A percentile compares a stretch with the other conserved stretches of the same genome.
phyloP scores from a whole-genome alignment of 805 yeast species.

The Ogataea kodamae region DNA sequence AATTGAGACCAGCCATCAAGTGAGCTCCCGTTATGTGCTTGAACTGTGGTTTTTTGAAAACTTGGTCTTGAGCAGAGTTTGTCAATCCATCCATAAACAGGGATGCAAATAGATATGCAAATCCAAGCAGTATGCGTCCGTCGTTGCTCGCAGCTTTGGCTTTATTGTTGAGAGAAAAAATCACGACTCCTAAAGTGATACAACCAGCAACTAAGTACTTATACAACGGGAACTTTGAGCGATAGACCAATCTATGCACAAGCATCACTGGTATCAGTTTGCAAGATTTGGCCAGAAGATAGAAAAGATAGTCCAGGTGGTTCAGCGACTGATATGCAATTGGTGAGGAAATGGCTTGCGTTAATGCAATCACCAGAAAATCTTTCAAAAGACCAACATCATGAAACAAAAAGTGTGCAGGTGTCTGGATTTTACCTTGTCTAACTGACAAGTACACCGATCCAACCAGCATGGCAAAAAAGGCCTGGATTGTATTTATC shows the following conservation, averaged over 20 bases:
- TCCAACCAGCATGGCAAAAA: constrained; percentile 71
- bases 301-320: constrained; percentile 84
- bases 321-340: constrained; percentile 72
- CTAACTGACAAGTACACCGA: constrained; percentile 47
- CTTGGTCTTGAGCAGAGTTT: constrained; percentile 87
- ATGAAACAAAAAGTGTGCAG: constrained; percentile 34
- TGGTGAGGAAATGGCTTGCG: constrained; percentile 82
- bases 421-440: constrained; percentile 28
- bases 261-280: constrained; percentile 92
- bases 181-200: constrained; percentile 80
- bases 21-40: constrained; percentile 71
- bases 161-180: constrained; percentile 53
- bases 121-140: constrained; percentile 51
- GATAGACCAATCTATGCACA: constrained; percentile 69
- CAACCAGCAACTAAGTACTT: constrained; percentile 73
- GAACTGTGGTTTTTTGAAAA: constrained; percentile 50
- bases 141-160: constrained; percentile 34
- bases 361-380: constrained; percentile 54
- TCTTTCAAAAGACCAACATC: constrained; percentile 32
- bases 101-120: constrained; percentile 53
- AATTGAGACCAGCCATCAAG: constrained; percentile 69
- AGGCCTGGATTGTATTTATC: constrained; percentile 71
- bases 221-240: constrained; percentile 65
- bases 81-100: constrained; percentile 87
- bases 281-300: constrained; percentile 85